These are phyloP conservation scores for Chaetomium sp. DNA, from an alignment of 2,329 filamentous ascomycete species.

Conservation along the genomic window DNA sequence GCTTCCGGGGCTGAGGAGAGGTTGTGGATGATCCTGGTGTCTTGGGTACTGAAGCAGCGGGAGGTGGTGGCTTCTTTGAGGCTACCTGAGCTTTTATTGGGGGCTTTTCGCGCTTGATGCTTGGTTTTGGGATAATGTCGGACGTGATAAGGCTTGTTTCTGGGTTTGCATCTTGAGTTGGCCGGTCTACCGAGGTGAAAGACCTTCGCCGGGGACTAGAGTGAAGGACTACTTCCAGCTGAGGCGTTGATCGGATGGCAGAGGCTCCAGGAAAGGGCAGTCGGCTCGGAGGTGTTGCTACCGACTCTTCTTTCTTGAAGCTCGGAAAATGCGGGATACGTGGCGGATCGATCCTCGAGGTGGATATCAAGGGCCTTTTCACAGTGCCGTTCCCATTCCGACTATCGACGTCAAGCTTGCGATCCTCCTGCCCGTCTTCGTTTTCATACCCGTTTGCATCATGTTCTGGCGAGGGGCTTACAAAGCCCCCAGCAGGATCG, in stretches of 20 bases:
- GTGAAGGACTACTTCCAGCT: constrained; percentile 12
- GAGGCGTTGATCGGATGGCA: not conserved
- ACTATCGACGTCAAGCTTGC: too few relatives aligned
- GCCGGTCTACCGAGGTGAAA: constrained; percentile 3
- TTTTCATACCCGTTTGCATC: not conserved
- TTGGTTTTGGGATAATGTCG: constrained; percentile 11
- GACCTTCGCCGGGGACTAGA: constrained; percentile 10
- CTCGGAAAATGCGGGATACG: too few relatives aligned
- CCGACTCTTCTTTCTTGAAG: too few relatives aligned
- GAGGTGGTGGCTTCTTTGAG: constrained; percentile 1
- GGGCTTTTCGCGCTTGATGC: not conserved
- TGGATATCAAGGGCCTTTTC: not conserved
- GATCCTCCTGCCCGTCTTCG: not conserved
- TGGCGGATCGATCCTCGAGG: too few relatives aligned
- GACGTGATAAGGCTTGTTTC: constrained; percentile 14
- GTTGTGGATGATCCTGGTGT: not conserved
- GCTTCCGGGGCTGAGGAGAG: constrained; percentile 23
- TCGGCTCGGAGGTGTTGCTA: not conserved
- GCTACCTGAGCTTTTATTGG: not conserved
- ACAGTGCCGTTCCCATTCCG: not conserved
- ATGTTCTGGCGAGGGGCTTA: not conserved
- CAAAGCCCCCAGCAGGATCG: not conserved
- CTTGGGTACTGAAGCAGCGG: constrained; percentile 1
- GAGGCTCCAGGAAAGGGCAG: constrained; percentile 4
- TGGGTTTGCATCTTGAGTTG: not conserved